Conservation (phyloP, 108 stramenopile genomes). For the Cyclostephanos invisitatus region DNA sequence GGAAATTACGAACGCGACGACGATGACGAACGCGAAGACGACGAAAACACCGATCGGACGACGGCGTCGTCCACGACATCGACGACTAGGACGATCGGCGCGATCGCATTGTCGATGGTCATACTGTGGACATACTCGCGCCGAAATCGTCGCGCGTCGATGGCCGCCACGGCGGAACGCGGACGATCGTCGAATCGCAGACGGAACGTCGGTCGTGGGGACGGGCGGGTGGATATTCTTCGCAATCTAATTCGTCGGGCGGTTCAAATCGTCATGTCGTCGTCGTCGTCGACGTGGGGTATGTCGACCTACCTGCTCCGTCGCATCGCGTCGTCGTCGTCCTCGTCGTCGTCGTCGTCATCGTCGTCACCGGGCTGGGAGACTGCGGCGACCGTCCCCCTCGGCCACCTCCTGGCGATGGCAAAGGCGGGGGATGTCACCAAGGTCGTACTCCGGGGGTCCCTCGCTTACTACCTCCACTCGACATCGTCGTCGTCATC, state of each 20-base stretch:
- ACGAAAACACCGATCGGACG: background rate
- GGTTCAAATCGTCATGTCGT: background rate
- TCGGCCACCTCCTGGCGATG: slow-evolving; percentile 32
- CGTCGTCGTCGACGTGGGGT: background rate
- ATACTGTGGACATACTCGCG: background rate
- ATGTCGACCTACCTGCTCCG: background rate
- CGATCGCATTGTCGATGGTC: background rate
- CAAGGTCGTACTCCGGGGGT: slow-evolving; percentile 39
- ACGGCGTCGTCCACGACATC: background rate
- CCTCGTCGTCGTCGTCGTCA: background rate
- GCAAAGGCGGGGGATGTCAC: slow-evolving; percentile 32
- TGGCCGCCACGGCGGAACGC: too few relatives aligned
- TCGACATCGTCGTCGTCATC: slow-evolving; percentile 4
- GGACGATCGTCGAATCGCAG: background rate
- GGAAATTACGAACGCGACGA: too few relatives aligned
- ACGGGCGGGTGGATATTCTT: background rate
- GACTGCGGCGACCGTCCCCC: slow-evolving; percentile 22
- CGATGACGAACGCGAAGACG: background rate
- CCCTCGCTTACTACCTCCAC: slow-evolving; percentile 28
- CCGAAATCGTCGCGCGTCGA: background rate
- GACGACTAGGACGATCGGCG: background rate
- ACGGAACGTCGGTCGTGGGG: background rate
- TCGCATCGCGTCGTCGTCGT: background rate
- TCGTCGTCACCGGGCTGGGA: background rate
- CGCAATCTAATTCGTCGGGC: background rate